phyloP scores from a whole-genome alignment of 352 stramenopile species.

The Lagenidium giganteum region DNA sequence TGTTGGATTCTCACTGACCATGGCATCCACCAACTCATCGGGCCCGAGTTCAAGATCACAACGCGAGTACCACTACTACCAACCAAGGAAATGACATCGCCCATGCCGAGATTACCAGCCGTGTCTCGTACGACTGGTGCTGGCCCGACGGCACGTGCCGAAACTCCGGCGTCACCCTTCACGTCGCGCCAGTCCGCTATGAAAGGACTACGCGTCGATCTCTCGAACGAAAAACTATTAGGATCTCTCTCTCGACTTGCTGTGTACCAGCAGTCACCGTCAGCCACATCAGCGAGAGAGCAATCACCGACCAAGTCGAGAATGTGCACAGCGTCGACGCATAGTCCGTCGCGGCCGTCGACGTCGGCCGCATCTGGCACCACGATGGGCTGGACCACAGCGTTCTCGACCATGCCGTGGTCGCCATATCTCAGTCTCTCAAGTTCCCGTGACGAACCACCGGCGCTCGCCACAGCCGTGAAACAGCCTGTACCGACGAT shows the following conservation, averaged over 20 bases:
- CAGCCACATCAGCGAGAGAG: too few species aligned
- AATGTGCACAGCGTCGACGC: too few species aligned
- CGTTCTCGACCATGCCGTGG: conserved; percentile 5
- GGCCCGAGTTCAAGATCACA: conserved; percentile 54
- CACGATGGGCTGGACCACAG: too few species aligned
- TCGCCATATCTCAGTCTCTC: neutral
- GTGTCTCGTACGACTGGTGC: conserved; percentile 21
- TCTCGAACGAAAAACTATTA: conserved; percentile 43
- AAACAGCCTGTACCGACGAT: conserved; percentile 29
- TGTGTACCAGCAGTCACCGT: too few species aligned
- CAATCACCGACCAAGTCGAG: too few species aligned
- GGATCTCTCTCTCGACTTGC: conserved; percentile 33
- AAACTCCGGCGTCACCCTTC: conserved; percentile 35
- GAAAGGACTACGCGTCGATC: conserved; percentile 39
- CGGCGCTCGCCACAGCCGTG: neutral
- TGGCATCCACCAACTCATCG: conserved; percentile 53
- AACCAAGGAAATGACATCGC: conserved; percentile 1
- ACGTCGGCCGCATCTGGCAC: too few species aligned
- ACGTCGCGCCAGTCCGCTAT: conserved; percentile 32
- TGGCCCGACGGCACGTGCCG: too few species aligned
- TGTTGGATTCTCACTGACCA: conserved; percentile 68
- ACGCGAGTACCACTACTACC: conserved; percentile 40
- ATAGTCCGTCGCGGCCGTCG: too few species aligned
- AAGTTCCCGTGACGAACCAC: too few species aligned
- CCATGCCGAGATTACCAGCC: too few species aligned